phyloP scores from a whole-genome alignment of 1,139 yeast species.

The Blastobotrys buckinghamii region DNA sequence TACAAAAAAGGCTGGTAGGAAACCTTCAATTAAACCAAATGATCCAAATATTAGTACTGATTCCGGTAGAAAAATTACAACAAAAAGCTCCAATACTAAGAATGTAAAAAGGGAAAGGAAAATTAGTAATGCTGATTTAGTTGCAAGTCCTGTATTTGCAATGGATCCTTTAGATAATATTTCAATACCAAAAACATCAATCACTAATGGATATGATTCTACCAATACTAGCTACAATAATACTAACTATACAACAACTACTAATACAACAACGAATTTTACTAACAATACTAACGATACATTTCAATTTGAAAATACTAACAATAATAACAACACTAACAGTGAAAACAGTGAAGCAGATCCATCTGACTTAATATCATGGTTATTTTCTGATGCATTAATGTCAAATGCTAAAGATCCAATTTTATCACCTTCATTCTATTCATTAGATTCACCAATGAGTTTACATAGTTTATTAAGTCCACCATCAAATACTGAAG shows the following conservation, averaged over 20 bases:
- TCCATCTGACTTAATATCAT: constrained; percentile 30
- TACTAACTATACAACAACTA: background rate
- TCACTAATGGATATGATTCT: no score
- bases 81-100: background rate
- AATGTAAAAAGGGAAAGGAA: background rate
- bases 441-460: constrained; percentile 33
- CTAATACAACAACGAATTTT: background rate
- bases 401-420: constrained; percentile 29
- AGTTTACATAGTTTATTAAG: constrained; percentile 35
- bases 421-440: constrained; percentile 26
- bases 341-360: constrained; percentile 2
- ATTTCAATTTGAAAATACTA: background rate
- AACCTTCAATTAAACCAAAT: background rate
- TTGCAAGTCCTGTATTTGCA: background rate
- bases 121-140: background rate
- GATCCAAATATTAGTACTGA: background rate
- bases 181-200: no score
- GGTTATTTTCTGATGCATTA: constrained; percentile 34
- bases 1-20: background rate
- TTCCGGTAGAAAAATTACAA: background rate
- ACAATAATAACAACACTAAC: background rate
- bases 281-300: background rate
- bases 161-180: constrained; percentile 8
- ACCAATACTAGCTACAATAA: no score
- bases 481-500: constrained; percentile 32